Conservation (phyloP, 2,329 filamentous ascomycete species). For the Ophiostoma sp. region DNA sequence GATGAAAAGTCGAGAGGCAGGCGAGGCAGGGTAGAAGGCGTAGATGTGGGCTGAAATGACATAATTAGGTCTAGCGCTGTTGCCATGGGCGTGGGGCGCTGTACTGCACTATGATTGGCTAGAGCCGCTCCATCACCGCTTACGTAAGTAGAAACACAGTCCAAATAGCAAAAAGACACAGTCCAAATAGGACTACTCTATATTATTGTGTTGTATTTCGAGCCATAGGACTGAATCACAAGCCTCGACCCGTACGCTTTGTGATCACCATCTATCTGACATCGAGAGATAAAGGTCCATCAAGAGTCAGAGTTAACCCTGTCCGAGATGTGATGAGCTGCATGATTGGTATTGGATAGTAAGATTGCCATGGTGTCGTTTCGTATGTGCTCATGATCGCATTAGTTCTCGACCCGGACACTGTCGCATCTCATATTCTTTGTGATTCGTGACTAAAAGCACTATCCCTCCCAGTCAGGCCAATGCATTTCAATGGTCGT, state of each 20-base stretch:
- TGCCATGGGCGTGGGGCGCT: too few species aligned
- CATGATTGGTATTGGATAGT: background rate
- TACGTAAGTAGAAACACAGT: too few species aligned
- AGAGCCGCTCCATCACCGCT: too few species aligned
- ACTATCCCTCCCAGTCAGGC: background rate
- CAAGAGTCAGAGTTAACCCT: background rate
- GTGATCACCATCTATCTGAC: background rate
- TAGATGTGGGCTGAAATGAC: too few species aligned
- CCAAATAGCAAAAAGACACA: too few species aligned
- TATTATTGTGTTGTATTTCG: background rate
- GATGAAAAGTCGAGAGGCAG: too few species aligned
- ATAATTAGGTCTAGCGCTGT: too few species aligned
- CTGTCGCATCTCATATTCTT: slow-evolving; percentile 1
- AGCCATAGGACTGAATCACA: background rate
- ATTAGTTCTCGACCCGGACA: background rate
- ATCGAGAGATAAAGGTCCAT: background rate
- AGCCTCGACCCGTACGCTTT: background rate
- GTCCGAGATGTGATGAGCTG: background rate
- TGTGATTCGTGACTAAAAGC: background rate
- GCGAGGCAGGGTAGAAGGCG: too few species aligned
- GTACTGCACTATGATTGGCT: too few species aligned
- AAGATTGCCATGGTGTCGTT: background rate
- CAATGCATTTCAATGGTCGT: background rate
- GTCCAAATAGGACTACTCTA: too few species aligned
- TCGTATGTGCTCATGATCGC: background rate